Base-by-base conservation (phyloP, 768 basidiomycete species). In the Amylocystis lapponica region DNA sequence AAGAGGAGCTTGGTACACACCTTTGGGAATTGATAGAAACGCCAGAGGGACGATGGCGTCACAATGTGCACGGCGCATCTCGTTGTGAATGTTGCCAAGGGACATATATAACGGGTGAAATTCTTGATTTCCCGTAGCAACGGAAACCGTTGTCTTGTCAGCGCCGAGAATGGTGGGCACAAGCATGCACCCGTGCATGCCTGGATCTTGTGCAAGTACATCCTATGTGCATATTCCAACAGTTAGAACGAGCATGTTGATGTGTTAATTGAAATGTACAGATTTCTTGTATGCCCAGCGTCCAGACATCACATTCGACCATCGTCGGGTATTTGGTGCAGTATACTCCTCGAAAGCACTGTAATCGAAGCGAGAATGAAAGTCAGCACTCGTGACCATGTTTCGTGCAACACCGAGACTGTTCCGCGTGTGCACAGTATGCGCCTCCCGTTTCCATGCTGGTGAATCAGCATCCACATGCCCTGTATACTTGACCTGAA, bases 21-120 rank as follows among this genome's bases (percentile, higher is more conserved):
- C 43, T 53, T 66, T 64, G 11, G 61, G 58, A 30, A 66, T 63
- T 2, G 59, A 40, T 3, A 65, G 46, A 38, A 65, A 67, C 0
- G 39, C 51, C 0, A 57, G 19, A 0, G 52, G 6, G 0, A 43
- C 33, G 2, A 61, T 36, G 0, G 48, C 53, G 25, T 54, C 36
- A 4, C 47, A 27, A 16, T 60, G 59, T 0, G 53, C 57, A 14
- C 57, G 31, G 0, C 52, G 44, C 0, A 59, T 49, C 35, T 44
- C 39, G 21, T 61, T 62, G 16, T 45, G 37, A 2, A 57, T 17
- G 19, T 53, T 52, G 2, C 63, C 57, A 5, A 53, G 40, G 3
- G 57, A 58, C 2, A 47, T 23, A 30, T 62, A 65, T 5, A 63
- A 17, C 0, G 59, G 59, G 22, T 60, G 51, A 32, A 53, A 65